A percentile compares a stretch with the other conserved stretches of the same genome.
phyloP scores from a whole-genome alignment of 768 basidiomycete genomes.

The Trametes punicea region DNA sequence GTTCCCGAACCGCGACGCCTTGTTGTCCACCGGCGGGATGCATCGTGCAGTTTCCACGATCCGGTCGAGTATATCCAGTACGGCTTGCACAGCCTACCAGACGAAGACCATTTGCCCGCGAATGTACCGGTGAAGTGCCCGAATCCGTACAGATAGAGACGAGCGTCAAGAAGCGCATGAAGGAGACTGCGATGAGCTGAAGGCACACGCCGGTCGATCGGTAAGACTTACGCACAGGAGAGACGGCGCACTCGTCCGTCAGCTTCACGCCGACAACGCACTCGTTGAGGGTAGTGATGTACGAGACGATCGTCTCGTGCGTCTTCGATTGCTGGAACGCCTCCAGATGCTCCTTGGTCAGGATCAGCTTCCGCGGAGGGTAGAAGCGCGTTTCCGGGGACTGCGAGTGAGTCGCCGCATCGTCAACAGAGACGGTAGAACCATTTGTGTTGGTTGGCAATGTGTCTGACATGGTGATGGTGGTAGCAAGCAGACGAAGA shows the following conservation, averaged over 20 bases:
- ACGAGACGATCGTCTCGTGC: slow-evolving; percentile 60
- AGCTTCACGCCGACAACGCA: slow-evolving; percentile 75
- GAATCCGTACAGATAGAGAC: background rate
- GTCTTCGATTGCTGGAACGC: slow-evolving; percentile 79
- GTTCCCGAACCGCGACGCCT: slow-evolving; percentile 92
- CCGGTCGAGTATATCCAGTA: slow-evolving; percentile 61
- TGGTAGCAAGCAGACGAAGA: background rate
- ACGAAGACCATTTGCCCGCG: background rate
- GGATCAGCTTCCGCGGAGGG: slow-evolving; percentile 66
- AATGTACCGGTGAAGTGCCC: background rate
- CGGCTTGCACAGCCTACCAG: slow-evolving; percentile 55
- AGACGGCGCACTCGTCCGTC: slow-evolving; percentile 53
- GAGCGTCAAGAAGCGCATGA: background rate
- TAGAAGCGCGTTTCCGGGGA: slow-evolving; percentile 32
- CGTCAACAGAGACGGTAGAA: background rate
- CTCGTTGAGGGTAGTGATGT: slow-evolving; percentile 74
- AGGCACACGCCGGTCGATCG: background rate
- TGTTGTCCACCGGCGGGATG: slow-evolving; percentile 87
- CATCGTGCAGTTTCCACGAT: slow-evolving; percentile 64
- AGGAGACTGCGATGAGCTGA: background rate
- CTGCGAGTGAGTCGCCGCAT: background rate
- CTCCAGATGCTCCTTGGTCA: slow-evolving; percentile 72
- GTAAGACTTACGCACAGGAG: slow-evolving; percentile 48
- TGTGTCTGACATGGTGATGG: slow-evolving; percentile 23
- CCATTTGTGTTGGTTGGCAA: background rate